Base-by-base conservation (phyloP, 2,329 filamentous ascomycete genomes). In the Fusarium multiceps region DNA sequence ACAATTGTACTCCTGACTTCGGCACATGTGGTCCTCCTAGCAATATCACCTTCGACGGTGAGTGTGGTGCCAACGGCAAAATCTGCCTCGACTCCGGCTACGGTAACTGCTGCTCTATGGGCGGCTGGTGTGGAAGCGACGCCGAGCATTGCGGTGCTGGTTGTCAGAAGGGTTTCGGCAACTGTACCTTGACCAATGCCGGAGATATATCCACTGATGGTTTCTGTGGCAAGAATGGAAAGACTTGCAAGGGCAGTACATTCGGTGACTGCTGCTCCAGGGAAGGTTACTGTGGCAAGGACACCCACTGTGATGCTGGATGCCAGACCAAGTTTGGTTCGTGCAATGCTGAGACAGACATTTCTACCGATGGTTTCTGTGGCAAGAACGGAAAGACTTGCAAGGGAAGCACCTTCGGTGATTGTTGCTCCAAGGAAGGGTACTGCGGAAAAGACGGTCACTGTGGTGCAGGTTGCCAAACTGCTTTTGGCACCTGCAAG, bases 1-100 rank as follows among this genome's bases (percentile, higher is more conserved):
- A 45, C 6, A 25, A 56, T 4, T 61, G 34, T 4, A 4, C n/a
- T 2, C 4, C 32, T 0, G 27, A 23, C 14, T 64, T 64, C 4
- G 50, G 57, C 7, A 64, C 20, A 1, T 64, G 50, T 6, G 50
- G 61, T 2, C 49, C 57, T 13, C 50, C 50, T 2, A 50, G 37
- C 20, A 62, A 64, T 11, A 47, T 64, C 40, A 62, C 34, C 2
- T 7, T 41, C 9, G 32, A 56, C 14, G 57, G 61, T 0, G 20
- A 64, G n/a, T 64, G 57, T 4, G 57, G 61, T 2, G 18, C 30
- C 1, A 64, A 64, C 1, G 49, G 45, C 11, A 64, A 64, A n/a
- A 43, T 62, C 6, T 64, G 50, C 1, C 23, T 28, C 1, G 40
- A 13, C 5, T 64, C 61, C 28, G 50, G 57, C 4, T 64, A 16